Percentiles rank a stretch among this genome's conserved stretches.
phyloP scores from a whole-genome alignment of 257 asterid genomes.

The Buddleja alternifolia region DNA sequence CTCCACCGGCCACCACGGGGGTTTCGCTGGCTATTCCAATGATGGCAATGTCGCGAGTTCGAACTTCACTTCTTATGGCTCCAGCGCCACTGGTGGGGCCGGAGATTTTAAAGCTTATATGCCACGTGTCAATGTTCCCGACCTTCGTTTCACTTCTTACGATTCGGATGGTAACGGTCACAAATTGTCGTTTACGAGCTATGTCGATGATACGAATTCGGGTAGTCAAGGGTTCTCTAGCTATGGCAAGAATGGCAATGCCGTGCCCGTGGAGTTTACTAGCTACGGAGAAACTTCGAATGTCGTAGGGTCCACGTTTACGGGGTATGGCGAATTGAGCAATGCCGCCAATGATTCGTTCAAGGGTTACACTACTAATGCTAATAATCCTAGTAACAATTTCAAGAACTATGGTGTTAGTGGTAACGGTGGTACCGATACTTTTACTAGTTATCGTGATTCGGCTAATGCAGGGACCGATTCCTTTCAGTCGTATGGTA shows the following conservation, averaged over 20 bases:
- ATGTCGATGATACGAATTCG: constrained; percentile 68
- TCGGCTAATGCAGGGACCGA: constrained; percentile 71
- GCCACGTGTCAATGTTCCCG: constrained; percentile 77
- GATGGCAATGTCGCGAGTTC: constrained; percentile 75
- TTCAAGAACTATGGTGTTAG: constrained; percentile 71
- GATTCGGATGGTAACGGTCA: constrained; percentile 67
- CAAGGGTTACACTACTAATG: constrained; percentile 58
- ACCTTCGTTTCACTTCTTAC: constrained; percentile 68
- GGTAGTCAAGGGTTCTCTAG: constrained; percentile 61
- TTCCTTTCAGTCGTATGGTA: constrained; percentile 67
- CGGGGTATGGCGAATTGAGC: constrained; percentile 65
- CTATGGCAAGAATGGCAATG: constrained; percentile 71
- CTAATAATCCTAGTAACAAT: constrained; percentile 69
- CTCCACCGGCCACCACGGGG: constrained; percentile 66
- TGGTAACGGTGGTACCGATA: constrained; percentile 58
- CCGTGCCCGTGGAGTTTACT: constrained; percentile 54
- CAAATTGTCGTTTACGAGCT: constrained; percentile 58
- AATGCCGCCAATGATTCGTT: constrained; percentile 76
- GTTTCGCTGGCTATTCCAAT: constrained; percentile 57
- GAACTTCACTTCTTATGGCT: constrained; percentile 73
- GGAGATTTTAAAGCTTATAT: constrained; percentile 66
- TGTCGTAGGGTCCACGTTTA: constrained; percentile 65
- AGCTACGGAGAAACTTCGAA: constrained; percentile 71
- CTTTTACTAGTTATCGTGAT: constrained; percentile 62
- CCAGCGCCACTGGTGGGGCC: constrained; percentile 59